A percentile compares a stretch with the other conserved stretches of the same genome.
Evolutionary conservation across 768 basidiomycete species (phyloP).

Genomic region (Pulveroboletus frians): DNA sequence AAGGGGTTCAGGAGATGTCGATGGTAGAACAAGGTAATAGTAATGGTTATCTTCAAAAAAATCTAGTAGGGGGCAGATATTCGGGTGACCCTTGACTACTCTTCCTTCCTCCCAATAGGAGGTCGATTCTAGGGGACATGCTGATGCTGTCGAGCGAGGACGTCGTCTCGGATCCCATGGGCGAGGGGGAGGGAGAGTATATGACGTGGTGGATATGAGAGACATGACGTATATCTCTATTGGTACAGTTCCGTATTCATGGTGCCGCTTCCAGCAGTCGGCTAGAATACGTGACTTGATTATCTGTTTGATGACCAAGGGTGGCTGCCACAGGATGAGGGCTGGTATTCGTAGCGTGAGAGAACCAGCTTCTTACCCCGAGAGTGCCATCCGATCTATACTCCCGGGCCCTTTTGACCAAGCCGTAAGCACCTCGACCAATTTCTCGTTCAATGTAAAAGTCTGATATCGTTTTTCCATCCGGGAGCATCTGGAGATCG

Average conservation of each 20-base stretch:
- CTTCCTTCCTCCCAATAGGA: constrained; percentile 65
- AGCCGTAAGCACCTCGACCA: constrained; percentile 90
- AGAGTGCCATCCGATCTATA: constrained; percentile 65
- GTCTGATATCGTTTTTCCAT: constrained; percentile 74
- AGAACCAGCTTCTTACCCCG: constrained; percentile 58
- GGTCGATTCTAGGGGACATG: constrained; percentile 6
- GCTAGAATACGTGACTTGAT: constrained; percentile 98
- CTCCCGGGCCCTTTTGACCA: constrained; percentile 87
- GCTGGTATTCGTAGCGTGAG: constrained; percentile 1
- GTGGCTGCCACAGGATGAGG: constrained; percentile 48
- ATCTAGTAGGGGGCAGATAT: constrained; percentile 90
- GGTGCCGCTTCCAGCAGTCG: constrained; percentile 99
- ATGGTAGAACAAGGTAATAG: constrained; percentile 91
- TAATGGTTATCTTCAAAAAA: constrained; percentile 97
- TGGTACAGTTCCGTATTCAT: constrained; percentile 90
- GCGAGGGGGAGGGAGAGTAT: constrained; percentile 69
- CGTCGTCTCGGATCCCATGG: constrained; percentile 78
- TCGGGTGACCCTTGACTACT: constrained; percentile 83
- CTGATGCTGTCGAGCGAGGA: constrained; percentile 19
- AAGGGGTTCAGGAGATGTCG: constrained; percentile 54
- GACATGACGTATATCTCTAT: constrained; percentile 97
- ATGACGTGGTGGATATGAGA: constrained; percentile 75
- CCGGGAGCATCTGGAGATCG: constrained; percentile 30
- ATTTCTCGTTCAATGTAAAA: constrained; percentile 85
- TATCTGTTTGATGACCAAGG: constrained; percentile 93